Evolutionary conservation across 2,329 filamentous ascomycete species (phyloP).

Genomic region (Bipolaris bicolor): DNA sequence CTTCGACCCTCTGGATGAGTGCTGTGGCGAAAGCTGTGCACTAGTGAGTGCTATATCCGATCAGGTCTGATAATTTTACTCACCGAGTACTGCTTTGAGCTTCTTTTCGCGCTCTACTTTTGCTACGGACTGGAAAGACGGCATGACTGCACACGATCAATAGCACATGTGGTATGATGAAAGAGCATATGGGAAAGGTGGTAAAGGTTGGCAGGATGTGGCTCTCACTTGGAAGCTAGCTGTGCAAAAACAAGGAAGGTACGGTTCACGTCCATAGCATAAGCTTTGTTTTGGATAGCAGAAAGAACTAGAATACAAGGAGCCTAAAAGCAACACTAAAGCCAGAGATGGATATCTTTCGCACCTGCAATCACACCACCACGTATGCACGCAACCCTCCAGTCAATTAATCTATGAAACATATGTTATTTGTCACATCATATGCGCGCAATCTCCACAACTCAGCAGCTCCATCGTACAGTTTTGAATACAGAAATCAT

Average conservation of each 20-base stretch:
- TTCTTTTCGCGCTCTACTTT: constrained; percentile 47
- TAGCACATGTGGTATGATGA: neutral
- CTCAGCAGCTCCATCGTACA: neutral
- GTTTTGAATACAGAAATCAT: neutral
- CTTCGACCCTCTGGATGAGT: constrained; percentile 33
- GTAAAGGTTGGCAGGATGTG: neutral
- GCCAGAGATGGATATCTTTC: constrained; percentile 3
- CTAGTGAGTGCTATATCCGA: constrained; percentile 13
- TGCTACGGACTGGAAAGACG: constrained; percentile 25
- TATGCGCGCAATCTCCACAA: neutral
- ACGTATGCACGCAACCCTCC: neutral
- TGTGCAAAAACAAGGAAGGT: neutral
- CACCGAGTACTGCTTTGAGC: constrained; percentile 41
- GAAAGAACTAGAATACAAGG: neutral
- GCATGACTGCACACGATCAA: constrained; percentile 27
- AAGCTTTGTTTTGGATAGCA: neutral
- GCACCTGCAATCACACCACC: neutral
- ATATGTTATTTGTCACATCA: neutral
- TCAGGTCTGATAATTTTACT: constrained; percentile 11
- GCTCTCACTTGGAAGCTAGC: constrained; percentile 1
- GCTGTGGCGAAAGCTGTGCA: constrained; percentile 42
- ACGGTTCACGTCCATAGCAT: neutral
- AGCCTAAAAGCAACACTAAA: neutral
- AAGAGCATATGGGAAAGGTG: neutral
- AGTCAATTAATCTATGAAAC: neutral